These are phyloP conservation scores for Yarrowia sp. DNA, from an alignment of 805 yeast species.

Conservation along the genomic window DNA sequence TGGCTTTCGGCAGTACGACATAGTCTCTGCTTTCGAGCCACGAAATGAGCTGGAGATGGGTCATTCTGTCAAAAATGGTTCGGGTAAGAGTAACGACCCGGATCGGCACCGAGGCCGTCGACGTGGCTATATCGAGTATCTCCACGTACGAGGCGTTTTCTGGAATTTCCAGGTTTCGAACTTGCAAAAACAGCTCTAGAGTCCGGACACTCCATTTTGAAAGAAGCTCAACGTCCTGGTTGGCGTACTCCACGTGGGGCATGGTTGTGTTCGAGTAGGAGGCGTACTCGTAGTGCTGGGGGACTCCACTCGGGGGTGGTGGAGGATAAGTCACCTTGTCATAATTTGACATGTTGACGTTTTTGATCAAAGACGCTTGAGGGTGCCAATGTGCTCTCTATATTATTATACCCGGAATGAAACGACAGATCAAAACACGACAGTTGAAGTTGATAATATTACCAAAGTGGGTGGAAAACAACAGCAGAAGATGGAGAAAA, in stretches of 20 bases:
- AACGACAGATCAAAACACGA: not conserved
- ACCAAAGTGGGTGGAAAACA: not conserved
- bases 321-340: slow-evolving; percentile 9
- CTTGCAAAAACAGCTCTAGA: slow-evolving; percentile 10
- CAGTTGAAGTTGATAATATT: not conserved
- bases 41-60: slow-evolving; percentile 18
- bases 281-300: not conserved
- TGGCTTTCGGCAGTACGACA: slow-evolving; percentile 20
- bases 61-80: slow-evolving; percentile 21
- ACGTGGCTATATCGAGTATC: slow-evolving; percentile 5
- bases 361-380: not conserved
- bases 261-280: not conserved
- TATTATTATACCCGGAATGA: not conserved
- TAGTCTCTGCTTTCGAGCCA: slow-evolving; percentile 20
- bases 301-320: not conserved
- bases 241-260: slow-evolving; percentile 9
- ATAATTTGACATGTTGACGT: slow-evolving; percentile 24
- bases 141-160: slow-evolving; percentile 11
- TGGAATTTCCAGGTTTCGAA: slow-evolving; percentile 15
- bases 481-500: not conserved
- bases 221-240: slow-evolving; percentile 4
- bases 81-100: slow-evolving; percentile 11
- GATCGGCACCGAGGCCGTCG: slow-evolving; percentile 17
- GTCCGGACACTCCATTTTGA: slow-evolving; percentile 15
- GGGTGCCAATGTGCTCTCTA: not conserved